Base-by-base conservation (phyloP, 2,329 filamentous ascomycete genomes). In the Graphilbum sp. region DNA sequence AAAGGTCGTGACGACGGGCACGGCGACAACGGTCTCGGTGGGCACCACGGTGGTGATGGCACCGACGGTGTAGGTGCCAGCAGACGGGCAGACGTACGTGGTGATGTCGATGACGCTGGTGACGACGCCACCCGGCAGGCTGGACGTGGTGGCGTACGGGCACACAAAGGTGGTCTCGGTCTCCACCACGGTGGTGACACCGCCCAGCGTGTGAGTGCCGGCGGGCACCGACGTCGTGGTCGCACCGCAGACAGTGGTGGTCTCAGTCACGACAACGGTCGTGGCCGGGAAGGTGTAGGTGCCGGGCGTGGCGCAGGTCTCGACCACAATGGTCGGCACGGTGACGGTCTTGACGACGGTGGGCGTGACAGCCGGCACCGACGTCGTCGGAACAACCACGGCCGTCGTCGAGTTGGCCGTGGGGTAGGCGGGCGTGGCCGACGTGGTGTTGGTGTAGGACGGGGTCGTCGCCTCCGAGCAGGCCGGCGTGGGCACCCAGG, bases 31-130 rank as follows among this genome's bases (percentile, higher is more conserved):
- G 36, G 65, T 67, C 42, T 66, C 64, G 48, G 62, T 59, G 41
- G 52, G 54, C 41, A 64, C 58, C 47, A 74, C 65, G 25, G 63
- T 65, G 47, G 74, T 79, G 54, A 67, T 66, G 41, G 79, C 74
- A 47, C 67, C 75, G 49, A 86, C 75, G 54, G 76, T 84, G 68
- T 84, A 86, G 41, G 76, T 83, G 56, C 80, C 80, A 51, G 78
- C 65, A 36, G 64, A 64, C 13, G 45, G 45, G 43, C 45, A 46
- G 34, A 45, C 69, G 53, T 77, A 83, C 52, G 74, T 76, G 52
- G 79, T 85, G 49, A 64, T 72, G 59, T 69, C 63, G 51, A 84
- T 72, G 49, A 76, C 64, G 61, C 68, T 80, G 60, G 74, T 82
- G 41, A 71, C 69, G 36, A 72, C 69, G 46, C 69, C 68, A 45